Conservation (phyloP, 23 red algal species). For the Cyanidiococcus yangmingshanensis region DNA sequence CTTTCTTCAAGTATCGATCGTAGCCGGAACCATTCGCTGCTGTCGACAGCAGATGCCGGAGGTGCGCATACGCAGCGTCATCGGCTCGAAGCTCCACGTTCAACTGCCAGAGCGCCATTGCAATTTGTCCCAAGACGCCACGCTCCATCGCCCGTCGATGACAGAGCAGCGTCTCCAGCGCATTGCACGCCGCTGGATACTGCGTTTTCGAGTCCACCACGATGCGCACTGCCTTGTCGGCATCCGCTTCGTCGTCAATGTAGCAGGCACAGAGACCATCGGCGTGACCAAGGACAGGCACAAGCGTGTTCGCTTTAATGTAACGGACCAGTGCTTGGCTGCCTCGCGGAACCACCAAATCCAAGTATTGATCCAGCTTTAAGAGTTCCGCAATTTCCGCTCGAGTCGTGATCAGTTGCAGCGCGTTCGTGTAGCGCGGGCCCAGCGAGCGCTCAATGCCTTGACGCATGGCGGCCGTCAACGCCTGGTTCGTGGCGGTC, state of each 20-base stretch:
- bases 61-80: constrained; percentile 25
- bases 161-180: constrained; percentile 76
- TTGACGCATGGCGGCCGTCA: constrained; percentile 46
- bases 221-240: constrained; percentile 42
- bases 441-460: constrained; percentile 37
- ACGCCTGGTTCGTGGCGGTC: constrained; percentile 47
- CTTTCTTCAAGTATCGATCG: background rate
- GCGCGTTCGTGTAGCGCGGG: constrained; percentile 49
- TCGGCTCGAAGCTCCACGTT: constrained; percentile 59
- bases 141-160: constrained; percentile 28
- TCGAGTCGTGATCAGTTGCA: constrained; percentile 79
- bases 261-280: constrained; percentile 89
- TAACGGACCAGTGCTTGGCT: constrained; percentile 75
- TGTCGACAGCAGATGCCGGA: constrained; percentile 14
- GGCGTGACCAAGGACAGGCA: constrained; percentile 60
- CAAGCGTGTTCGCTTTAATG: constrained; percentile 55
- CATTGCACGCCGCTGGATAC: constrained; percentile 94
- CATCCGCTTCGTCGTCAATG: constrained; percentile 62
- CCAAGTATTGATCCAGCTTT: constrained; percentile 61
- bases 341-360: constrained; percentile 91
- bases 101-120: constrained; percentile 28
- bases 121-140: constrained; percentile 15
- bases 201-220: constrained; percentile 96
- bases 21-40: background rate
- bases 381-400: constrained; percentile 70